Evolutionary conservation across 768 basidiomycete species (phyloP).

Genomic region (Mrakia gelida): DNA sequence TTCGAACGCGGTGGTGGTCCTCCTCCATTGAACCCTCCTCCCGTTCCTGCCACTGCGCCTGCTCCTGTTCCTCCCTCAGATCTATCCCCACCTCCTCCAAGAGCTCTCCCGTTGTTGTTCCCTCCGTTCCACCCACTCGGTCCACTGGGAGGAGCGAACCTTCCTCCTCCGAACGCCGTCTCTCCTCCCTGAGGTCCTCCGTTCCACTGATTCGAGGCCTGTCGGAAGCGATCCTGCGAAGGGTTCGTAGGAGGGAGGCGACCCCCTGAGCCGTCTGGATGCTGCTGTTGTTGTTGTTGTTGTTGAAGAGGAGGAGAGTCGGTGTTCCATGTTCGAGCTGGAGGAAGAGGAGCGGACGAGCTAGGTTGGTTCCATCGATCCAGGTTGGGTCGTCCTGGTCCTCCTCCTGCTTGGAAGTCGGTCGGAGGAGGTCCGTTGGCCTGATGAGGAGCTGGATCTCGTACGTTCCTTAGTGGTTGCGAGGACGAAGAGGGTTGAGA

Average conservation of each 20-base stretch:
- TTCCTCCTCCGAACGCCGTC: not conserved
- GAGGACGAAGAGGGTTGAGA: not conserved
- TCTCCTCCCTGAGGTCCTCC: not conserved
- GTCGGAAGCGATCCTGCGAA: not conserved
- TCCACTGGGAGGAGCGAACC: constrained; percentile 9
- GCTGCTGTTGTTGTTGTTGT: not conserved
- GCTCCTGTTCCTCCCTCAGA: not conserved
- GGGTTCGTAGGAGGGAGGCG: not conserved
- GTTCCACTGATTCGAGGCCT: constrained; percentile 1
- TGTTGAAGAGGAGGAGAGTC: not conserved
- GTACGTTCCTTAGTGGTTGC: not conserved
- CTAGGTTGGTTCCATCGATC: constrained; percentile 1
- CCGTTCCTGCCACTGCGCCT: not conserved
- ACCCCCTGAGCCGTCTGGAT: not conserved
- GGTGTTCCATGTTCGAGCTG: not conserved
- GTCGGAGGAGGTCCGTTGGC: not conserved
- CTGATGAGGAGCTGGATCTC: constrained; percentile 9
- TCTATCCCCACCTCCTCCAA: not conserved
- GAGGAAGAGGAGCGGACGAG: not conserved
- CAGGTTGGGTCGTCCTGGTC: not conserved
- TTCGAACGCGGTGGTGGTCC: not conserved
- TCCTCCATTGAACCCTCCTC: not conserved
- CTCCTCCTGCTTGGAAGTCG: not conserved
- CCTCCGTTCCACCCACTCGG: constrained; percentile 6
- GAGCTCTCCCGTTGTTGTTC: not conserved